phyloP scores from a whole-genome alignment of 805 yeast species.

The Torulaspora franciscae region DNA sequence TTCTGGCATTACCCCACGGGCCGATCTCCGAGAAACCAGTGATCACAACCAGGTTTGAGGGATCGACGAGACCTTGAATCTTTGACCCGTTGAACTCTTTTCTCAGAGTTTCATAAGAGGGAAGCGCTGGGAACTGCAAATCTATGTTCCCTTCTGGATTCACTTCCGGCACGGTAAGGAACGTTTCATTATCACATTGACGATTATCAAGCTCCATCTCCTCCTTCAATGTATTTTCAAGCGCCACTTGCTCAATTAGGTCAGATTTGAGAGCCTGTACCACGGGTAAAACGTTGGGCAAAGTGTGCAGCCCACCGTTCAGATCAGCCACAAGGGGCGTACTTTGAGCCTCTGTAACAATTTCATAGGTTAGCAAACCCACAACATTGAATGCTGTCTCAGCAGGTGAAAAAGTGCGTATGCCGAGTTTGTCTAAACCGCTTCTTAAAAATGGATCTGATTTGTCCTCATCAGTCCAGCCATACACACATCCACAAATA shows the following conservation, averaged over 20 bases:
- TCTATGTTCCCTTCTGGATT: constrained; percentile 78
- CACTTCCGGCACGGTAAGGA: constrained; percentile 30
- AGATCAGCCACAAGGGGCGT: constrained; percentile 89
- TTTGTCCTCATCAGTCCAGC: constrained; percentile 84
- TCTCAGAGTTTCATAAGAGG: constrained; percentile 55
- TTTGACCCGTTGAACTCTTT: constrained; percentile 41
- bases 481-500: constrained; percentile 82
- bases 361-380: constrained; percentile 78
- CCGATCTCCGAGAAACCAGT: constrained; percentile 90
- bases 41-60: constrained; percentile 72
- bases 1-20: constrained; percentile 89
- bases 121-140: constrained; percentile 71
- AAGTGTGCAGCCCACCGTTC: constrained; percentile 91
- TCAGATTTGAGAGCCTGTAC: constrained; percentile 75
- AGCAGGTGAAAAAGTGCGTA: constrained; percentile 88
- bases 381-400: constrained; percentile 95
- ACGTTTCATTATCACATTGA: neutral
- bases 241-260: constrained; percentile 68
- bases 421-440: constrained; percentile 81
- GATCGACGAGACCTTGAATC: constrained; percentile 70
- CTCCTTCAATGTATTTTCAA: constrained; percentile 39
- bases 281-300: constrained; percentile 50
- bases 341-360: constrained; percentile 75
- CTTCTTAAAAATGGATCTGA: constrained; percentile 82
- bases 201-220: constrained; percentile 1